phyloP scores from a whole-genome alignment of 1,284 basidiomycete genomes.

The Trichosporon sp. region DNA sequence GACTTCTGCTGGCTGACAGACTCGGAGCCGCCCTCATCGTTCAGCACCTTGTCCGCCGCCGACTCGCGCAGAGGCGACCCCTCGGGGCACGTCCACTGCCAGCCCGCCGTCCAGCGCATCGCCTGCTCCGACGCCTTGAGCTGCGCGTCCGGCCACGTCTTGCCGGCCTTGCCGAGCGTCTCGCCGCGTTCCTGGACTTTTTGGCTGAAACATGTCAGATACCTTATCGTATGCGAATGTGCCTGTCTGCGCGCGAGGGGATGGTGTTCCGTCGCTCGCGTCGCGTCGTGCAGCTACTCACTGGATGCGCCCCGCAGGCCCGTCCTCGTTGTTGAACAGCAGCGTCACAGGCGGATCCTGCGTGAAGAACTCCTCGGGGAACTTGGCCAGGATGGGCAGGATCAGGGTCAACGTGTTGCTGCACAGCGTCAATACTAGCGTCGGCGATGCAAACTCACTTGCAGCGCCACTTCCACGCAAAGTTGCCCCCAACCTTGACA shows the following conservation, averaged over 20 bases:
- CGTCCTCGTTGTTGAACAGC: slow-evolving; percentile 35
- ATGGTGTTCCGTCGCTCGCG: too few species aligned
- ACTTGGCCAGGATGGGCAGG: slow-evolving; percentile 31
- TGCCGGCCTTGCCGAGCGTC: slow-evolving; percentile 25
- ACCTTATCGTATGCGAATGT: background rate
- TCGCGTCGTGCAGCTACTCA: too few species aligned
- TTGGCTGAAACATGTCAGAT: slow-evolving; percentile 6
- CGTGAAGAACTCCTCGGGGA: slow-evolving; percentile 34
- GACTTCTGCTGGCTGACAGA: slow-evolving; percentile 12
- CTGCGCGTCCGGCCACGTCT: slow-evolving; percentile 31
- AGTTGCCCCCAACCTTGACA: slow-evolving; percentile 26
- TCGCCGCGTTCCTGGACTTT: slow-evolving; percentile 30
- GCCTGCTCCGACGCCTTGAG: slow-evolving; percentile 31
- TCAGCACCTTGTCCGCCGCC: slow-evolving; percentile 31
- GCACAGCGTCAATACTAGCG: background rate
- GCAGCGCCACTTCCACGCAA: slow-evolving; percentile 34
- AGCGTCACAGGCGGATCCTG: slow-evolving; percentile 33
- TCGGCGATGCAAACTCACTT: slow-evolving; percentile 28
- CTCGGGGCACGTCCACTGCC: slow-evolving; percentile 40
- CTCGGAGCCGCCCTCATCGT: slow-evolving; percentile 21
- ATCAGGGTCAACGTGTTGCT: slow-evolving; percentile 39
- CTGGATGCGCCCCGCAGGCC: slow-evolving; percentile 31
- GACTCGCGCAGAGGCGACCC: slow-evolving; percentile 29
- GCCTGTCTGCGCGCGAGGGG: too few species aligned
- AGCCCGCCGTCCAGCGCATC: slow-evolving; percentile 37